These are phyloP conservation scores for Vitis vinifera DNA, from an alignment of 164 flowering plant species.

Conservation along the genomic window DNA sequence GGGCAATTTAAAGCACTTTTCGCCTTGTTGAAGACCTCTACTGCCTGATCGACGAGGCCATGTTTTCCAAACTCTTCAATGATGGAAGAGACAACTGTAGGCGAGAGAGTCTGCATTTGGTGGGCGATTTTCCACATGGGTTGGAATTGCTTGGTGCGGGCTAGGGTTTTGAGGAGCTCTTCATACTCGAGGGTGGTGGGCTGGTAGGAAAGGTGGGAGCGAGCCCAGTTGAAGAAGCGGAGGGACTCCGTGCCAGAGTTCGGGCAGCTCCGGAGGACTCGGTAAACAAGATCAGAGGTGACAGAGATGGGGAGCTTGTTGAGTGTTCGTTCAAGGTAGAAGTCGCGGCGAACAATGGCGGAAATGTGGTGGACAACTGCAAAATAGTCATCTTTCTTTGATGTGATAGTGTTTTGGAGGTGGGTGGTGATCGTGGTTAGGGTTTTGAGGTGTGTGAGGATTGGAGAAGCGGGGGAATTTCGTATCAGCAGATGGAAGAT, in stretches of 20 bases:
- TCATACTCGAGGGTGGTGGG: slow-evolving; percentile 78
- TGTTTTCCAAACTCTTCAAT: slow-evolving; percentile 71
- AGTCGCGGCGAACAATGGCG: slow-evolving; percentile 82
- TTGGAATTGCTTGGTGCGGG: slow-evolving; percentile 52
- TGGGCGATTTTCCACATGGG: slow-evolving; percentile 80
- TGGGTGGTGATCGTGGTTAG: too few relatives aligned
- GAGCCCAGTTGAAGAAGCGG: slow-evolving; percentile 94
- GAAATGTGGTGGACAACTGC: slow-evolving; percentile 78
- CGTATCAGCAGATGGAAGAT: too few relatives aligned
- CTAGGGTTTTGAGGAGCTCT: slow-evolving; percentile 65
- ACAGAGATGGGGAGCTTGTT: slow-evolving; percentile 59
- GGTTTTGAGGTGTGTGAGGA: too few relatives aligned
- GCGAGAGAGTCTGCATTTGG: slow-evolving; percentile 55
- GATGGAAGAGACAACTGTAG: slow-evolving; percentile 48
- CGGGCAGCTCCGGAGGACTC: slow-evolving; percentile 74
- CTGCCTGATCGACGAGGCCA: slow-evolving; percentile 64
- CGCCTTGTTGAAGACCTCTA: slow-evolving; percentile 70
- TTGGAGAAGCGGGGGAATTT: too few relatives aligned
- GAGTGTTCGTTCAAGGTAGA: slow-evolving; percentile 85
- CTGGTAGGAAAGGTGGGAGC: slow-evolving; percentile 43
- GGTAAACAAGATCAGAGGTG: slow-evolving; percentile 72
- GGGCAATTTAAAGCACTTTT: slow-evolving; percentile 38
- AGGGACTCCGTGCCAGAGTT: slow-evolving; percentile 51
- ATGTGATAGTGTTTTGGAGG: slow-evolving; percentile 1
- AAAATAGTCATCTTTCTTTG: slow-evolving; percentile 74